Evolutionary conservation across 148 eudicot species (phyloP).

Genomic region (Euryodendron excelsum): DNA sequence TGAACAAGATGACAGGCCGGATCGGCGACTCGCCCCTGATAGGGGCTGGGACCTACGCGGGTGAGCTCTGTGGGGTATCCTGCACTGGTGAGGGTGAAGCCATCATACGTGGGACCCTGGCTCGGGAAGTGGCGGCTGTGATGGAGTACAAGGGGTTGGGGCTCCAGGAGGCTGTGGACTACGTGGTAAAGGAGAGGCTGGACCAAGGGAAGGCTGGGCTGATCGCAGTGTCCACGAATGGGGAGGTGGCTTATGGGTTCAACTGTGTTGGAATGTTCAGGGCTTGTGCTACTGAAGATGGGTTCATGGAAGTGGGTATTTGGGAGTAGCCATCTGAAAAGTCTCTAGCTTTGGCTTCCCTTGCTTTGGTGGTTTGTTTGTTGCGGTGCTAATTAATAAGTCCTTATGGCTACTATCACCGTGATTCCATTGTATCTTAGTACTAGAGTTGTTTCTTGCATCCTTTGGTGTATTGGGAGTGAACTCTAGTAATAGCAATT

Average conservation of each 20-base stretch:
- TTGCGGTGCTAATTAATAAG: no score
- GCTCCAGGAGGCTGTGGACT: conserved; percentile 86
- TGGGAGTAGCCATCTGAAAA: conserved; percentile 36
- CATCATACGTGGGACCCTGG: conserved; percentile 72
- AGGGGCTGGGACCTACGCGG: conserved; percentile 87
- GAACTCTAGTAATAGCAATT: no score
- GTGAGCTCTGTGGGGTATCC: conserved; percentile 69
- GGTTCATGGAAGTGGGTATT: conserved; percentile 75
- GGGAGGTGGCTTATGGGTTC: conserved; percentile 82
- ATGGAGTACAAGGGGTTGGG: conserved; percentile 85
- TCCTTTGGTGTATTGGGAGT: no score
- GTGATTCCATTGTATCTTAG: no score
- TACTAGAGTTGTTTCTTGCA: no score
- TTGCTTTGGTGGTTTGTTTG: no score
- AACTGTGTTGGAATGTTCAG: conserved; percentile 83
- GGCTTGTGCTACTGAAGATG: conserved; percentile 79
- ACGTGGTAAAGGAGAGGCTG: conserved; percentile 61
- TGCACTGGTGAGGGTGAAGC: conserved; percentile 97
- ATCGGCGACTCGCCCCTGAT: conserved; percentile 85
- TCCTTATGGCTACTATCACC: no score
- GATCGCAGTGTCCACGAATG: conserved; percentile 67
- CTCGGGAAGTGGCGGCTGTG: conserved; percentile 85
- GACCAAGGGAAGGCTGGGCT: conserved; percentile 79
- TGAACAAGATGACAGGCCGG: conserved; percentile 79
- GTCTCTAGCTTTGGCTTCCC: no score